Evolutionary conservation across 1,284 basidiomycete species (phyloP), one percentile per base, ranked within the genome.

Genomic region (Coniferiporia sulphurascens): DNA sequence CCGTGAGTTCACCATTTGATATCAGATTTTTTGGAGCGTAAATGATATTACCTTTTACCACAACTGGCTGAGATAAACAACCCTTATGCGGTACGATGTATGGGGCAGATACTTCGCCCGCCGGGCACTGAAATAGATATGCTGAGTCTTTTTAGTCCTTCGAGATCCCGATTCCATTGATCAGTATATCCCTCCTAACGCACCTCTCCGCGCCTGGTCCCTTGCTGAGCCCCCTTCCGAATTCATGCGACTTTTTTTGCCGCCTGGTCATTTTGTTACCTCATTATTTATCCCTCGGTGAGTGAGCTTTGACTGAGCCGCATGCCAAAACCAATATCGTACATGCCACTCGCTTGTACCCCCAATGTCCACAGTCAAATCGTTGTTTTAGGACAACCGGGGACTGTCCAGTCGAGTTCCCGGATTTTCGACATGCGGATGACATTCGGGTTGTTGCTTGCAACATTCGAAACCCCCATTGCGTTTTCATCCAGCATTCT

Each of bases 1-100:
- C 72, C 74, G 76, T 78, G 76, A 78, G 76, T 79, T 77, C 74
- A 75, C 73, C 70, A 72, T 76, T 75, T 59, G 71, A 74, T 73
- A 67, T 67, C 66, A 65, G 17, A 32, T n/a, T 67, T 67, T 64
- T 62, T 70, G 70, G 73, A 68, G 71, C 75, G 72, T 74, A 75
- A 75, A 63, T 76, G 70, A 76, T 77, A 75, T 71, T 71, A 61
- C 70, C 70, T 46, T 57, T 56, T 57, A 27, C 27, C 27, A 32
- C 44, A 6, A 7, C 41, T 13, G 17, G 48, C 45, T 51, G 44
- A 46, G 44, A n/a, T 46, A 3, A 46, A 21, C 44, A n/a, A 17
- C 44, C 15, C 8, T 21, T 46, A 46, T 46, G 45, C 36, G 45
- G 19, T 48, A 43, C 51, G 15, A 27, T 51, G 15, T 32, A 51